phyloP scores from a whole-genome alignment of 1,284 basidiomycete genomes.

The Boletellus deceptivus region DNA sequence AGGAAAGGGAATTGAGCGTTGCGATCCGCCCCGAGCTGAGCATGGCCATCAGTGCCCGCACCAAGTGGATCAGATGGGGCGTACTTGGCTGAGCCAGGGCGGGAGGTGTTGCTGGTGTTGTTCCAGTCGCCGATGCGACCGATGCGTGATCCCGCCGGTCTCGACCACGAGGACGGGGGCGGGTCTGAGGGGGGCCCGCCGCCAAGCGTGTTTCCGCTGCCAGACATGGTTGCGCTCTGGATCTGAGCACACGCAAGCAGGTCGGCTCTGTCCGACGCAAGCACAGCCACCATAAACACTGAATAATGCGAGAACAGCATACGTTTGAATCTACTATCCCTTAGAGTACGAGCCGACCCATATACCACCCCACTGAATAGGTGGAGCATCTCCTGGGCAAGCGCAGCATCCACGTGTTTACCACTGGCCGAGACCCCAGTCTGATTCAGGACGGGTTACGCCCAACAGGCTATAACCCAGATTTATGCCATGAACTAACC shows the following conservation, averaged over 20 bases:
- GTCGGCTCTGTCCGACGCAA: background rate
- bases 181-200: slow-evolving; percentile 43
- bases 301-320: too few species aligned
- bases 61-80: background rate
- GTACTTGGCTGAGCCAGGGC: slow-evolving; percentile 13
- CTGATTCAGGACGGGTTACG: too few species aligned
- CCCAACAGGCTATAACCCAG: too few species aligned
- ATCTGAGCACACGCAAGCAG: background rate
- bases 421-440: too few species aligned
- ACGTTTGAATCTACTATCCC: too few species aligned
- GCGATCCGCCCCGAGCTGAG: slow-evolving; percentile 19
- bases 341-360: too few species aligned
- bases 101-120: background rate
- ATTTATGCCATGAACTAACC: too few species aligned
- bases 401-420: too few species aligned
- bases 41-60: background rate
- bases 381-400: too few species aligned
- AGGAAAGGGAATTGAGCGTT: slow-evolving; percentile 21
- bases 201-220: slow-evolving; percentile 46
- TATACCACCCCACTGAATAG: too few species aligned
- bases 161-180: slow-evolving; percentile 46
- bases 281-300: background rate
- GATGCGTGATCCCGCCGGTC: slow-evolving; percentile 37
- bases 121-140: slow-evolving; percentile 40
- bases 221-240: slow-evolving; percentile 37